Percentiles rank a stretch among this genome's conserved stretches.
phyloP scores from a whole-genome alignment of 2,329 filamentous ascomycete species.

The Pseudogymnoascus sp. region DNA sequence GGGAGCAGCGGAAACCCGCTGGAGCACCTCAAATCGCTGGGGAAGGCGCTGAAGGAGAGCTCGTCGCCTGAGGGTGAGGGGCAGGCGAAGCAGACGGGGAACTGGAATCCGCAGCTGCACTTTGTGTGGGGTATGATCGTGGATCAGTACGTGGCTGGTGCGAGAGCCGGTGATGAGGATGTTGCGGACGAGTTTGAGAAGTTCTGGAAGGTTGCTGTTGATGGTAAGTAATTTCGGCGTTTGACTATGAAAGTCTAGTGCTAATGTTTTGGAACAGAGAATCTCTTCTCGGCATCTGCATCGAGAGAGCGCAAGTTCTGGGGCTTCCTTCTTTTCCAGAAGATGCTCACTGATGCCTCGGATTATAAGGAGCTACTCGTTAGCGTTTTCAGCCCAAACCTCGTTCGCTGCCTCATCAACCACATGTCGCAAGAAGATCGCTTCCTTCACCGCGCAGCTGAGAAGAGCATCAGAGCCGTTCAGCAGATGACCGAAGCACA shows the following conservation, averaged over 20 bases:
- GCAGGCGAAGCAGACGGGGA: slow-evolving; percentile 47
- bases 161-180: slow-evolving; percentile 24
- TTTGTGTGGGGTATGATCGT: slow-evolving; percentile 84
- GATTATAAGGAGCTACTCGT: slow-evolving; percentile 42
- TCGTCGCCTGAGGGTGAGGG: slow-evolving; percentile 43
- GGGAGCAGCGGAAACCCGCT: slow-evolving; percentile 60
- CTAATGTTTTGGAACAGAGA: slow-evolving; percentile 45
- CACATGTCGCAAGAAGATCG: slow-evolving; percentile 71
- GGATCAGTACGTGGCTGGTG: slow-evolving; percentile 38
- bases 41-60: slow-evolving; percentile 72
- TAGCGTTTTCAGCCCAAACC: slow-evolving; percentile 71
- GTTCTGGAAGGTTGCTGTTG: slow-evolving; percentile 82
- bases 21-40: slow-evolving; percentile 60
- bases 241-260: background rate
- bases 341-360: slow-evolving; percentile 53
- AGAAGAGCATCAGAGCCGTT: slow-evolving; percentile 66
- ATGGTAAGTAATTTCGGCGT: slow-evolving; percentile 52
- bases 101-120: slow-evolving; percentile 72
- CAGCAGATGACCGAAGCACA: slow-evolving; percentile 56
- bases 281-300: slow-evolving; percentile 71
- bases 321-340: slow-evolving; percentile 81
- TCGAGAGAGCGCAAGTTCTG: slow-evolving; percentile 87
- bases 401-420: slow-evolving; percentile 75
- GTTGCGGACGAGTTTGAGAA: slow-evolving; percentile 49
- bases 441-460: slow-evolving; percentile 71